Evolutionary conservation across 2,329 filamentous ascomycete species (phyloP).

Genomic region (Apiospora hydei): DNA sequence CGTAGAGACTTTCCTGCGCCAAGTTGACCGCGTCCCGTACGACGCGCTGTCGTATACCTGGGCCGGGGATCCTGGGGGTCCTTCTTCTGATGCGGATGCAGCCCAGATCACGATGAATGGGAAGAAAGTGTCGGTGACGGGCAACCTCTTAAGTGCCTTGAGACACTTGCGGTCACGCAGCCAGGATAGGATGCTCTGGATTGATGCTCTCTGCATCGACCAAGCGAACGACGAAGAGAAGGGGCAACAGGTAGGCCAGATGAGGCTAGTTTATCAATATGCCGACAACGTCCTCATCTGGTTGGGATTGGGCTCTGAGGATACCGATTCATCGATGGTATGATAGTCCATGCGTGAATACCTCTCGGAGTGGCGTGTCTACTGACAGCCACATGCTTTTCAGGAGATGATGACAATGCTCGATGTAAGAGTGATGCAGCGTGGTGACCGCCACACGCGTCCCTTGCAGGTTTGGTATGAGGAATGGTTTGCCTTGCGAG

Average conservation of each 20-base stretch:
- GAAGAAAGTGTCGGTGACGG: background rate
- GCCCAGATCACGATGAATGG: background rate
- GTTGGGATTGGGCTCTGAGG: background rate
- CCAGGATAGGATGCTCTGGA: conserved; percentile 21
- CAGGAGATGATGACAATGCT: background rate
- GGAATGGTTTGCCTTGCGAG: background rate
- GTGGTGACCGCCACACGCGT: background rate
- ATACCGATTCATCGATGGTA: background rate
- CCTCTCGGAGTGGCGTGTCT: too few relatives aligned
- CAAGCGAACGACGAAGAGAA: conserved; percentile 22
- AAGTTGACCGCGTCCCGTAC: background rate
- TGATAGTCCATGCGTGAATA: too few relatives aligned
- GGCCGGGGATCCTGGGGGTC: background rate
- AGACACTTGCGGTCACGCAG: background rate
- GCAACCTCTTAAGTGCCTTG: background rate
- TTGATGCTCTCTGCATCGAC: conserved; percentile 30
- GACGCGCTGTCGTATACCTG: conserved; percentile 3
- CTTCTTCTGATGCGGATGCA: too few relatives aligned
- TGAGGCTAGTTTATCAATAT: background rate
- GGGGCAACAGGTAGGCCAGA: background rate
- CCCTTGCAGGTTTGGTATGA: background rate
- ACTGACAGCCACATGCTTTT: background rate
- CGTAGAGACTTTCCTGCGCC: background rate
- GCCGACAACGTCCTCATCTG: background rate
- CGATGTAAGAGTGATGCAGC: background rate